Percentiles rank a stretch among this genome's conserved stretches.
phyloP scores from a whole-genome alignment of 2,329 filamentous ascomycete genomes.

The Fusarium coffeatum region DNA sequence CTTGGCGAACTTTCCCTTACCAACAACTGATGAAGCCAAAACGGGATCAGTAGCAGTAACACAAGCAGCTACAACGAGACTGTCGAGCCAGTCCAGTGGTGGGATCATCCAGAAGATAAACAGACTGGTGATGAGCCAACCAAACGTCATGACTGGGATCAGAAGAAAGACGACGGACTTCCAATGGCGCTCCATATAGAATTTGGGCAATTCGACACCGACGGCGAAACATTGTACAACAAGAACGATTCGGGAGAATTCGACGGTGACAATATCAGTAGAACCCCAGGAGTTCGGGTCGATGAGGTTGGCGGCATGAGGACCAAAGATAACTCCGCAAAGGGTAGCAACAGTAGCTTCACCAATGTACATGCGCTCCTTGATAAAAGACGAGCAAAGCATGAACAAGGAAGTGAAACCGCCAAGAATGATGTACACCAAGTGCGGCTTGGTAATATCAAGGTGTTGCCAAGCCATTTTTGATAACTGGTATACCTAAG shows the following conservation, averaged over 20 bases:
- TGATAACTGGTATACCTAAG: slow-evolving; percentile 17
- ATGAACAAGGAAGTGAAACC: slow-evolving; percentile 99
- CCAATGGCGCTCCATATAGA: slow-evolving; percentile 99
- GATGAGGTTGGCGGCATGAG: slow-evolving; percentile 84
- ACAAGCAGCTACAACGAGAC: slow-evolving; percentile 87
- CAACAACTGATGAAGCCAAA: slow-evolving; percentile 95
- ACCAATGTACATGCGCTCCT: slow-evolving; percentile 98
- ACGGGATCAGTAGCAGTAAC: slow-evolving; percentile 98
- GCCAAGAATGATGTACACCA: slow-evolving; percentile 98
- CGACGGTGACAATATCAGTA: slow-evolving; percentile 85
- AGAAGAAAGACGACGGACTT: slow-evolving; percentile 88
- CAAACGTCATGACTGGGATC: slow-evolving; percentile 96
- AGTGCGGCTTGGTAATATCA: slow-evolving; percentile 89
- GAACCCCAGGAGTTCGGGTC: slow-evolving; percentile 82
- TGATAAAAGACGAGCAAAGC: slow-evolving; percentile 97
- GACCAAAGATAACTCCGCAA: slow-evolving; percentile 89
- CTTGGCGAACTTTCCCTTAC: slow-evolving; percentile 98
- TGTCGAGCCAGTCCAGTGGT: slow-evolving; percentile 87
- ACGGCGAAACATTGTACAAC: slow-evolving; percentile 94
- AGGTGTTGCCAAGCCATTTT: slow-evolving; percentile 83
- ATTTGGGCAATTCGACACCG: slow-evolving; percentile 88
- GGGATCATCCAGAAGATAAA: slow-evolving; percentile 94
- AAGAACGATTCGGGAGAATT: slow-evolving; percentile 89
- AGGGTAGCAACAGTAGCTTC: slow-evolving; percentile 95
- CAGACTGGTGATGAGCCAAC: slow-evolving; percentile 91